Base-by-base conservation (phyloP, 75 land plant species). In the Pinus tabuliformis region DNA sequence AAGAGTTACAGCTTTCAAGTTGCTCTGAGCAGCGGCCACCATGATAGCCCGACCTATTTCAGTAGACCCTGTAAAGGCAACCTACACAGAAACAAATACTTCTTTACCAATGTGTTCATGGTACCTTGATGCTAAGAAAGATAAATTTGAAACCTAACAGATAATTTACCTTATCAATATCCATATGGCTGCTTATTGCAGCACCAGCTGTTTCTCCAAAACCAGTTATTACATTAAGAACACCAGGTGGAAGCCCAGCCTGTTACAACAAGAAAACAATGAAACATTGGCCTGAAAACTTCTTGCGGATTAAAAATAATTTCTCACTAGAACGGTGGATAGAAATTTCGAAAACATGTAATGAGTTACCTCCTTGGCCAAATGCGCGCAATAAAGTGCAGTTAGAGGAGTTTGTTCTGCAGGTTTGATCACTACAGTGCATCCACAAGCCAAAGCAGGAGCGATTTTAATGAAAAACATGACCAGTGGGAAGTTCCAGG, bases 241-340 rank as follows among this genome's bases (percentile, higher is more conserved):
- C 99, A 21, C 99, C 99, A 16, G 78, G 78, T 6, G 99, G 99
- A 70, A 96, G 86, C 28, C 96, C 99, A 26, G 94, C 99, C 91
- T 96, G 78, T 37, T 12, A 17, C 22, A 60, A 60, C n/a, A 21
- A 60, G 1, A n/a, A 20, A 60, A 60, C 20, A 60, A 60, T 21
- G 62, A 20, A 60, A 60, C 20, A 60, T 20, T 20, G 22, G 6
- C n/a, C 20, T 18, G 62, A 60, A 60, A 20, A 1, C 0, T 20
- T 60, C 4, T 60, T 20, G 20, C n/a, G 17, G 20, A 21, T 21
- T 4, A 4, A 0, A 60, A 18, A 60, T 21, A 4, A 60, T 18
- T 20, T 20, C 0, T 20, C 0, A 60, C 6, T 60, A 4, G n/a
- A 60, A 60, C 22, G 62, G n/a, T 60, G 20, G 22, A 20, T 60